Evolutionary conservation across 1,284 basidiomycete genomes (phyloP).

Genomic region (Leccinum pachyderme): DNA sequence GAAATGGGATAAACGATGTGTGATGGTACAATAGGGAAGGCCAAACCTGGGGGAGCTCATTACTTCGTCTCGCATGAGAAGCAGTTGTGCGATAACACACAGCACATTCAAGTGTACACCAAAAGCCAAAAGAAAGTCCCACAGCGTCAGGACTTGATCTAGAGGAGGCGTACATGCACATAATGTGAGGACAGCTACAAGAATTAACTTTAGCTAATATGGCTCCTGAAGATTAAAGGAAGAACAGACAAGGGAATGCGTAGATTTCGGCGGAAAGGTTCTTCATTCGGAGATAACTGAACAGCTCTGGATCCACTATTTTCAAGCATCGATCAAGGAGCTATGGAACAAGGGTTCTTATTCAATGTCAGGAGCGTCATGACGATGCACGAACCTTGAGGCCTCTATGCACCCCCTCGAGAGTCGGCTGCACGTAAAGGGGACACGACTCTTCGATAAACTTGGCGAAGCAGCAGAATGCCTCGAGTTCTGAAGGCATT

Average conservation of each 20-base stretch:
- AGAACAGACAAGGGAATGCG: constrained; percentile 86
- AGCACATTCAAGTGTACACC: constrained; percentile 95
- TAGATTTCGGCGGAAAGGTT: constrained; percentile 98
- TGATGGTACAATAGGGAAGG: background rate
- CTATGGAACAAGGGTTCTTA: constrained; percentile 40
- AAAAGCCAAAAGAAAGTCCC: constrained; percentile 97
- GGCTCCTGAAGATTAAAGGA: background rate
- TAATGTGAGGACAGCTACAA: constrained; percentile 86
- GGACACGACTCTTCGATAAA: constrained; percentile 95
- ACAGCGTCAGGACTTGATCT: constrained; percentile 89
- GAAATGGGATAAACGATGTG: constrained; percentile 11
- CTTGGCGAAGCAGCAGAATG: constrained; percentile 91
- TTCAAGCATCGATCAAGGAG: constrained; percentile 89
- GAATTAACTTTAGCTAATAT: constrained; percentile 1
- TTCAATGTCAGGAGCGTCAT: background rate
- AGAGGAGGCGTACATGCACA: constrained; percentile 97
- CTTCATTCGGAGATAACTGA: constrained; percentile 78
- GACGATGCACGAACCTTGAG: constrained; percentile 64
- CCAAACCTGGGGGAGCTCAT: constrained; percentile 80
- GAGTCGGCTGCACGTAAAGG: constrained; percentile 91
- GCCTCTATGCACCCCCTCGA: constrained; percentile 92
- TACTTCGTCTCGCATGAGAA: constrained; percentile 87
- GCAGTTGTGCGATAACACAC: constrained; percentile 92
- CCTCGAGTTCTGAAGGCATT: constrained; percentile 94
- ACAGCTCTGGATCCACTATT: constrained; percentile 87